Base-by-base conservation (phyloP, 345 rosid genomes). In the Barbarea vulgaris region DNA sequence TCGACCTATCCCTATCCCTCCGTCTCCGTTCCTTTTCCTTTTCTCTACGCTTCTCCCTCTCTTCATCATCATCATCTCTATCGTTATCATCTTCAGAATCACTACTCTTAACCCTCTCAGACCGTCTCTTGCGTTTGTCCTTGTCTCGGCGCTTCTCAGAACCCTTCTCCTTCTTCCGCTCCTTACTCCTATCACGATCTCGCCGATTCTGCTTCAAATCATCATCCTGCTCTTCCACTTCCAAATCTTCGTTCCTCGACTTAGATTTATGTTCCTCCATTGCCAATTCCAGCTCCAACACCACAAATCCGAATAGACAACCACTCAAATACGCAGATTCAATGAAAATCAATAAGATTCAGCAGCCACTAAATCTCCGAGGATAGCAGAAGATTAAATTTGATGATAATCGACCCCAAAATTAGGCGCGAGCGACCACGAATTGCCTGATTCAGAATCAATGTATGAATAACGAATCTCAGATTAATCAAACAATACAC, bases 161-260 rank as follows among this genome's bases (percentile, higher is more conserved):
- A 42, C 69, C 81, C 56, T 78, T 84, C 52, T 85, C 92, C 84
- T 82, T 85, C 30, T 85, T 89, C 36, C 79, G 76, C 64, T 85
- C 91, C 69, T 75, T 79, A 51, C 84, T 85, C 47, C 78, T 75
- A 64, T 80, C 87, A 17, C 81, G 80, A 53, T 82, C 84, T 24
- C 85, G 88, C 31, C 78, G 85, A 57, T 67, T 87, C 76, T 81
- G 81, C 77, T 87, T 89, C 14, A 81, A 81, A 77, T 83, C 94
- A 69, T 74, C 72, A 9, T 74, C 75, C 22, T 61, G 76, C 58
- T 76, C 79, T 44, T 74, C 82, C 4, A 72, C 31, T 3, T 57
- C 81, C 31, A 54, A 24, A 41, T 61, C 73, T 25, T 62, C 75
- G 28, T 48, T 55, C 59, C 75, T 67, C 0, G 8, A 54, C 66